Percentiles rank a stretch among this genome's conserved stretches.
Evolutionary conservation across 2,329 filamentous ascomycete genomes (phyloP).

Genomic region (Pseudogymnoascus destructans): DNA sequence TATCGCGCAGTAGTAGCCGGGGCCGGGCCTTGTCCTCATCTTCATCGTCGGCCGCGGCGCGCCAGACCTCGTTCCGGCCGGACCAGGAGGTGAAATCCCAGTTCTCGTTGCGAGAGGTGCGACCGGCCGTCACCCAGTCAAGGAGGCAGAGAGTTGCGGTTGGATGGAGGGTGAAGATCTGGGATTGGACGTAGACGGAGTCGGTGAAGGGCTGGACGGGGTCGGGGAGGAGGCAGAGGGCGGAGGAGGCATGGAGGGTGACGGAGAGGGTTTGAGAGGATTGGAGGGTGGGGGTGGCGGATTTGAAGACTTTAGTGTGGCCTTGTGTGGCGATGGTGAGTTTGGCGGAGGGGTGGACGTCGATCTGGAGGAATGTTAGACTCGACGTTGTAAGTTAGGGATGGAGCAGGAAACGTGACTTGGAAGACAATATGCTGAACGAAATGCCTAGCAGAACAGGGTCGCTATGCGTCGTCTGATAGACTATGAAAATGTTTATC

Average conservation of each 20-base stretch:
- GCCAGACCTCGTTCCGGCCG: slow-evolving; percentile 82
- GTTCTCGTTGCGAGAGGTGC: slow-evolving; percentile 71
- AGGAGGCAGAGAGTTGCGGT: slow-evolving; percentile 60
- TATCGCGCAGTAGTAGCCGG: slow-evolving; percentile 71
- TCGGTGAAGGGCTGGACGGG: slow-evolving; percentile 82
- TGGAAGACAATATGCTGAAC: not conserved
- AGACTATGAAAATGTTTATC: not conserved
- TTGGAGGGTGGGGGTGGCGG: slow-evolving; percentile 39
- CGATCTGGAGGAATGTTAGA: slow-evolving; percentile 32
- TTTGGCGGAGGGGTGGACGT: slow-evolving; percentile 49
- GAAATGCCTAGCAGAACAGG: not conserved
- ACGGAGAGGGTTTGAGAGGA: slow-evolving; percentile 46
- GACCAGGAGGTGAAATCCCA: slow-evolving; percentile 75
- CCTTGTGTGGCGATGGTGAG: slow-evolving; percentile 60
- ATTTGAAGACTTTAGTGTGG: slow-evolving; percentile 93
- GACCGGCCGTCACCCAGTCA: slow-evolving; percentile 90
- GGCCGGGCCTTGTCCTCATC: slow-evolving; percentile 29
- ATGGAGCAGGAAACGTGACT: not conserved
- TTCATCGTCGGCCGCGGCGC: slow-evolving; percentile 16
- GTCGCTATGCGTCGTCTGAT: not conserved
- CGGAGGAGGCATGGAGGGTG: slow-evolving; percentile 36
- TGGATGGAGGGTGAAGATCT: slow-evolving; percentile 55
- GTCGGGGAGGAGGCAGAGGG: slow-evolving; percentile 65
- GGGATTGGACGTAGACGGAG: slow-evolving; percentile 73
- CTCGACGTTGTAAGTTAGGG: not conserved